Percentiles rank a stretch among this genome's conserved stretches.
Evolutionary conservation across 108 stramenopile genomes (phyloP).

Genomic region (Pseudonitzschia pungens): DNA sequence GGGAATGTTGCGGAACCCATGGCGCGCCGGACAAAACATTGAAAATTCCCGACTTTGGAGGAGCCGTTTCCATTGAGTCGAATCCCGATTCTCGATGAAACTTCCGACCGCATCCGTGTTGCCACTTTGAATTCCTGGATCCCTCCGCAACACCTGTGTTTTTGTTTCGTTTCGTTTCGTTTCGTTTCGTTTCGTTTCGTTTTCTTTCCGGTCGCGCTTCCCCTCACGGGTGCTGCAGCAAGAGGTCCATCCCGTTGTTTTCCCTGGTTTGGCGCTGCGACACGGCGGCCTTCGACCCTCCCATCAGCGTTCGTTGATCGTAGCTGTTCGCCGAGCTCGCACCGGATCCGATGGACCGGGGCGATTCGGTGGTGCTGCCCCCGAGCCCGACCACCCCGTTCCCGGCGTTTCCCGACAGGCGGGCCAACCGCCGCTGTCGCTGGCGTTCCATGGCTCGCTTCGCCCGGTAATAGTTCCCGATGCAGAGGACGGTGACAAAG

Average conservation of each 20-base stretch:
- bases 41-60: too few relatives aligned
- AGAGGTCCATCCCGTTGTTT: not conserved
- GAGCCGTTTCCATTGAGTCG: too few relatives aligned
- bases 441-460: conserved; percentile 81
- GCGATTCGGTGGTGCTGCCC: conserved; percentile 28
- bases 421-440: conserved; percentile 55
- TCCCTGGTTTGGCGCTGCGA: not conserved
- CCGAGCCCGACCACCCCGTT: conserved; percentile 27
- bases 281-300: not conserved
- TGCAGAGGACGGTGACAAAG: conserved; percentile 76
- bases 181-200: too few relatives aligned
- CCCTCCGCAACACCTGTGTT: too few relatives aligned
- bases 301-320: conserved; percentile 27
- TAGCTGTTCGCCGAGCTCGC: conserved; percentile 28
- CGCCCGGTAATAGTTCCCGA: conserved; percentile 85
- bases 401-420: conserved; percentile 18
- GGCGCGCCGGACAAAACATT: too few relatives aligned
- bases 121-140: too few relatives aligned
- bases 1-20: too few relatives aligned
- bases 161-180: too few relatives aligned
- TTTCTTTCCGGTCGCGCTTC: not conserved
- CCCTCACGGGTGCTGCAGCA: not conserved
- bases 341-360: conserved; percentile 29
- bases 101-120: too few relatives aligned
- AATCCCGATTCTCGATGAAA: too few relatives aligned